Base-by-base conservation (phyloP, 169 alveolate species). In the Plasmodium vivax region DNA sequence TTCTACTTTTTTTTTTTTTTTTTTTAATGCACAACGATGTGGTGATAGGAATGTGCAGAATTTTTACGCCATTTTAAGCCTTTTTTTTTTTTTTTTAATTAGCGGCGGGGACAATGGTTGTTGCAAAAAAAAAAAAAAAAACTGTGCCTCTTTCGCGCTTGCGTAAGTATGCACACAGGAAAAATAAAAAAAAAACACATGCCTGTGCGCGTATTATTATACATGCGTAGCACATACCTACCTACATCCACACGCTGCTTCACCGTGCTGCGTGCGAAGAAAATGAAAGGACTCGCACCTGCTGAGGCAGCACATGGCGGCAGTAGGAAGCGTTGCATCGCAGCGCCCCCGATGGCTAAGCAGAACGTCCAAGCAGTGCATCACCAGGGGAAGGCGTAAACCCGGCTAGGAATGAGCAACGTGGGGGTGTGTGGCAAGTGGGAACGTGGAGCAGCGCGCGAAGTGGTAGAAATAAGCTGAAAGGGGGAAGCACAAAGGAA, bases 111-210 rank as follows among this genome's bases (percentile, higher is more conserved):
- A 58, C 74, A 58, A 3, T 58, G 32, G 74, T 6, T 58, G 34
- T 23, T n/a, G 14, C 14, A n/a, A 68, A 68, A 68, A 68, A 77
- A 77, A 19, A 77, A 77, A 77, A 77, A 77, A 34, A 77, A 23
- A 32, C 3, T 23, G 51, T 10, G 30, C 84, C 58, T 34, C 9
- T 77, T n/a, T 10, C 30, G 16, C 71, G 84, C 51, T 38, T 45
- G 51, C 36, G 30, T 14, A 77, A 38, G 30, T 77, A 77, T 77
- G 84, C 84, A 77, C 84, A 77, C 84, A 77, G 32, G 51, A 5
- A 74, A 77, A 77, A 77, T 38, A 38, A 30, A 38, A 38, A 77
- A 56, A 16, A 82, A 12, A 51, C 51, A 47, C 34, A 58, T 19
- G 23, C 80, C 10, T 56, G 56, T 41, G 41, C 27, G 43, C 10